Evolutionary conservation across 371 early-diverging fungal genomes (phyloP).

Genomic region (Mucor mucedo): DNA sequence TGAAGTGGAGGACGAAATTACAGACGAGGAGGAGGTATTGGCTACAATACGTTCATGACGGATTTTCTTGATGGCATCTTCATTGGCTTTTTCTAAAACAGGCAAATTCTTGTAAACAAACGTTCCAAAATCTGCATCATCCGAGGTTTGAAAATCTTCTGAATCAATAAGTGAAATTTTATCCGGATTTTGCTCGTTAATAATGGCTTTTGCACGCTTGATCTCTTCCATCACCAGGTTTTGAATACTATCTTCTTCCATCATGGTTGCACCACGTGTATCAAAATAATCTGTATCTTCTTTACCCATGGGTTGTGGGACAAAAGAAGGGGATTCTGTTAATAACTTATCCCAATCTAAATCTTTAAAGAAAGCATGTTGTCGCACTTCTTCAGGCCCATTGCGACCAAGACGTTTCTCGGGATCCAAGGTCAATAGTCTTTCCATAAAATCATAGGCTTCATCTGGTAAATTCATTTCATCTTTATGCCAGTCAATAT

Average conservation of each 20-base stretch:
- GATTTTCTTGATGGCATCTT: constrained; percentile 75
- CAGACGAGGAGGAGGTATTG: constrained; percentile 4
- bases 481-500: constrained; percentile 75
- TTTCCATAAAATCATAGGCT: constrained; percentile 87
- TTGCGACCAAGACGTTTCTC: constrained; percentile 75
- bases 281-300: constrained; percentile 97
- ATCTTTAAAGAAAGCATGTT: constrained; percentile 68
- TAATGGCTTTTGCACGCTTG: constrained; percentile 44
- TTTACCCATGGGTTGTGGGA: constrained; percentile 76
- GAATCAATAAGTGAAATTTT: constrained; percentile 20
- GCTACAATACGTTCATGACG: constrained; percentile 51
- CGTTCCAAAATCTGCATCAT: constrained; percentile 84
- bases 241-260: constrained; percentile 32
- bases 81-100: constrained; percentile 88
- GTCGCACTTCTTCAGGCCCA: constrained; percentile 70
- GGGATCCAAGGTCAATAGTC: constrained; percentile 78
- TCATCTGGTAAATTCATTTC: constrained; percentile 77
- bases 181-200: constrained; percentile 50
- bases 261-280: constrained; percentile 72
- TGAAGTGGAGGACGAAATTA: constrained; percentile 9
- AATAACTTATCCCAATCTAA: constrained; percentile 76
- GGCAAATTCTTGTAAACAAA: constrained; percentile 91
- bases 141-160: constrained; percentile 7
- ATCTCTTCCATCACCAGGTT: constrained; percentile 35
- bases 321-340: constrained; percentile 77